Evolutionary conservation across 768 basidiomycete species (phyloP).

Genomic region (Kwoniella mangroviensis): DNA sequence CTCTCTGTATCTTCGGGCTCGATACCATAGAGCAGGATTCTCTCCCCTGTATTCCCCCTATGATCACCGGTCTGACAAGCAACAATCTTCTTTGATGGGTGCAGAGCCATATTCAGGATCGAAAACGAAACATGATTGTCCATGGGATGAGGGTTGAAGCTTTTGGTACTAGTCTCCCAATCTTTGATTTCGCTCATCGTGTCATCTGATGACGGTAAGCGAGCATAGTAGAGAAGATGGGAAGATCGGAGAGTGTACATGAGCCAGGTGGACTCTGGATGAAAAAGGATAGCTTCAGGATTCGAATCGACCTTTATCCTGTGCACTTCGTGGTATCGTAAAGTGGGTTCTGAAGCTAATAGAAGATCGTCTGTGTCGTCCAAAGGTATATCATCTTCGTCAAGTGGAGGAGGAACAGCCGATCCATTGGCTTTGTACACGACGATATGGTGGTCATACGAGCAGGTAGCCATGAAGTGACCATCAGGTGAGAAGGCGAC

Average conservation of each 20-base stretch:
- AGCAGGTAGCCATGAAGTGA: conserved; percentile 49
- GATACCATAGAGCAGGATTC: conserved; percentile 52
- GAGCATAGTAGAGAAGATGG: conserved; percentile 42
- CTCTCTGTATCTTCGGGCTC: conserved; percentile 43
- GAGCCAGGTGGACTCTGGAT: conserved; percentile 40
- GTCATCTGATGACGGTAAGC: conserved; percentile 9
- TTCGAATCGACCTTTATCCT: conserved; percentile 46
- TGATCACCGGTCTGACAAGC: conserved; percentile 57
- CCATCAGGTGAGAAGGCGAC: conserved; percentile 49
- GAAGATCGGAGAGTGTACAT: conserved; percentile 47
- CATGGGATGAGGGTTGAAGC: conserved; percentile 55
- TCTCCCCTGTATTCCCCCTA: conserved; percentile 49
- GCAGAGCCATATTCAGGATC: conserved; percentile 51
- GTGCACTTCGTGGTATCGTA: conserved; percentile 42
- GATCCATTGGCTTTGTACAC: conserved; percentile 36
- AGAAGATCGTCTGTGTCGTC: conserved; percentile 48
- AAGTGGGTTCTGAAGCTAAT: conserved; percentile 44
- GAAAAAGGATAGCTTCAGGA: conserved; percentile 54
- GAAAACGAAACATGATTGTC: conserved; percentile 56
- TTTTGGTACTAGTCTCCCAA: conserved; percentile 37
- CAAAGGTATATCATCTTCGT: conserved; percentile 33
- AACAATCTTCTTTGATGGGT: conserved; percentile 49
- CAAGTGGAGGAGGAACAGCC: conserved; percentile 6
- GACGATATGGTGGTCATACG: conserved; percentile 51
- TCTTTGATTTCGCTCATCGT: background rate